A percentile compares a stretch with the other conserved stretches of the same genome.
Evolutionary conservation across 257 asterid species (phyloP).

Genomic region (Salvia splendens): DNA sequence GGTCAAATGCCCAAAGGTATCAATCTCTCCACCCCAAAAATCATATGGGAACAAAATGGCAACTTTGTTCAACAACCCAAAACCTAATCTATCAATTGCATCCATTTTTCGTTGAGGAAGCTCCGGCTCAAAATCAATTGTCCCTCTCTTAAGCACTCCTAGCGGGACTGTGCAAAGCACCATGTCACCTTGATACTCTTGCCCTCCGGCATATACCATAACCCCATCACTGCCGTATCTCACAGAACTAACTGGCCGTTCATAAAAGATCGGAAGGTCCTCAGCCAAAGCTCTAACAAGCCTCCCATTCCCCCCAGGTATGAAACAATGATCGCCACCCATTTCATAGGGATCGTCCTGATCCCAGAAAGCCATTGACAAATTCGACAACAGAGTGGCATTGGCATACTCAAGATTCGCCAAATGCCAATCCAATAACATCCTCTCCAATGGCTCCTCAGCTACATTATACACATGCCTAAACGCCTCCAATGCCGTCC

Average conservation of each 20-base stretch:
- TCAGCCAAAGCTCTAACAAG: constrained; percentile 76
- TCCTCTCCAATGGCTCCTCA: constrained; percentile 83
- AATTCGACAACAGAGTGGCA: constrained; percentile 87
- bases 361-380: constrained; percentile 98
- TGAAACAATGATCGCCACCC: constrained; percentile 99
- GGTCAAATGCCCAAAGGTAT: constrained; percentile 92
- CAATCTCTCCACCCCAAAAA: constrained; percentile 99
- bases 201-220: constrained; percentile 72
- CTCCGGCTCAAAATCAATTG: constrained; percentile 76
- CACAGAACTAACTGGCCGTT: constrained; percentile 59
- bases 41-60: constrained; percentile 93
- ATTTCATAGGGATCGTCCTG: constrained; percentile 97
- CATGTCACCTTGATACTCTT: constrained; percentile 76
- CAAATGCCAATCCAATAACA: constrained; percentile 98
- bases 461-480: constrained; percentile 82
- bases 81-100: constrained; percentile 87
- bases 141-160: constrained; percentile 84
- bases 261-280: constrained; percentile 81
- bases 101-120: constrained; percentile 85
- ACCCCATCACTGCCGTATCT: constrained; percentile 85
- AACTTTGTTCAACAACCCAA: constrained; percentile 88
- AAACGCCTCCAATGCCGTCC: constrained; percentile 86
- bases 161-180: constrained; percentile 87
- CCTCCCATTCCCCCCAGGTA: constrained; percentile 98
- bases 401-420: constrained; percentile 97